Conservation (phyloP, 2,329 filamentous ascomycete species). For the Botrytis paeoniae region DNA sequence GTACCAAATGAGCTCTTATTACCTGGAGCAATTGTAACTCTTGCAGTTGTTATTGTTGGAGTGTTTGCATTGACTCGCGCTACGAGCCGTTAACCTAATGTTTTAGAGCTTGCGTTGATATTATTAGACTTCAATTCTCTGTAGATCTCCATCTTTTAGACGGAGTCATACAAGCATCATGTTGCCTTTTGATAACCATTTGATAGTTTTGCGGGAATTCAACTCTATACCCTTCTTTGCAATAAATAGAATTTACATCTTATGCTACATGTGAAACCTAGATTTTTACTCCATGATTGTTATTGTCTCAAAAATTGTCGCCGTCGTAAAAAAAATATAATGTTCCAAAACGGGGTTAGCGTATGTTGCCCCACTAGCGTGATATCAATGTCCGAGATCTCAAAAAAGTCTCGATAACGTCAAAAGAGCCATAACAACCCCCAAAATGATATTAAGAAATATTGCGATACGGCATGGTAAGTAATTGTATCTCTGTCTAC, state of each 20-base stretch:
- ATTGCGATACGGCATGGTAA: constrained; percentile 53
- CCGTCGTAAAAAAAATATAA: background rate
- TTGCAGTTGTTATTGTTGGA: constrained; percentile 89
- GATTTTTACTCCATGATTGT: background rate
- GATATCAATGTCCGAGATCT: constrained; percentile 24
- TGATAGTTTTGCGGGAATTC: constrained; percentile 20
- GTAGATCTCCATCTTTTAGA: constrained; percentile 12
- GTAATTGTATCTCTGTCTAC: constrained; percentile 20
- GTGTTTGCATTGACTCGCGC: constrained; percentile 85
- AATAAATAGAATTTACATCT: background rate
- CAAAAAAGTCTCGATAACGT: constrained; percentile 31
- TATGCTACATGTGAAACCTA: background rate
- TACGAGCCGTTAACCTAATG: constrained; percentile 44
- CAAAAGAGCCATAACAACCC: constrained; percentile 19
- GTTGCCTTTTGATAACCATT: constrained; percentile 18
- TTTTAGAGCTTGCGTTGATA: constrained; percentile 19
- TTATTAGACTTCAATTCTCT: constrained; percentile 23
- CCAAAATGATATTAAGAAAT: constrained; percentile 56
- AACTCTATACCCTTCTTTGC: constrained; percentile 18
- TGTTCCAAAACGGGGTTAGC: constrained; percentile 21
- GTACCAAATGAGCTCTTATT: constrained; percentile 92
- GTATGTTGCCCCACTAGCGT: constrained; percentile 23
- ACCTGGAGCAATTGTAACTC: constrained; percentile 89
- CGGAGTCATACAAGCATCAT: constrained; percentile 15
- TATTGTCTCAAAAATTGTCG: background rate